A percentile compares a stretch with the other conserved stretches of the same genome.
These are phyloP conservation scores for Cyclaneusma minus DNA, from an alignment of 2,329 filamentous ascomycete genomes.

Conservation along the genomic window DNA sequence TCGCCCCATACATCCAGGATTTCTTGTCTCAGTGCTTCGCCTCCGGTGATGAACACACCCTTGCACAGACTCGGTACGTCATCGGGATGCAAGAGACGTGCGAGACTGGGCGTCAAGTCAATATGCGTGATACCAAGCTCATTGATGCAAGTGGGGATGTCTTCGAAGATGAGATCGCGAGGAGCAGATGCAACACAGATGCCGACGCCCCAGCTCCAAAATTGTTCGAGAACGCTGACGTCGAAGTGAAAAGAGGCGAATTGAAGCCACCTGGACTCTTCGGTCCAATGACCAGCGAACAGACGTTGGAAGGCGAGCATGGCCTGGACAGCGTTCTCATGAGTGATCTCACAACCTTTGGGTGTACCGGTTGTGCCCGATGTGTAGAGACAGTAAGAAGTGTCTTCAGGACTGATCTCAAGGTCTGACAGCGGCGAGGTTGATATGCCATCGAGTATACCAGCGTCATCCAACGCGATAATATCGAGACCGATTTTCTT, in stretches of 20 bases:
- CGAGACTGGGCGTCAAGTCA: slow-evolving; percentile 79
- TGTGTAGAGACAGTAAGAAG: slow-evolving; percentile 20
- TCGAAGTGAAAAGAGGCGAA: slow-evolving; percentile 94
- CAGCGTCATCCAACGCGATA: slow-evolving; percentile 14
- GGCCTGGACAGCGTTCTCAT: slow-evolving; percentile 77
- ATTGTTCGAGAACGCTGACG: slow-evolving; percentile 84
- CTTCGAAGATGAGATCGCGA: slow-evolving; percentile 72
- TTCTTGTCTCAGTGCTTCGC: slow-evolving; percentile 76
- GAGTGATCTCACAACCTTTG: slow-evolving; percentile 59
- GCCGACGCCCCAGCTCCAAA: slow-evolving; percentile 88
- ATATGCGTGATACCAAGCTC: slow-evolving; percentile 71
- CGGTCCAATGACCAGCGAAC: slow-evolving; percentile 60
- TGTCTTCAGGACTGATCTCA: slow-evolving; percentile 12
- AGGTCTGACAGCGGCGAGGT: slow-evolving; percentile 12
- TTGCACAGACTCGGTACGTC: slow-evolving; percentile 66
- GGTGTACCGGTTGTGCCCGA: slow-evolving; percentile 22
- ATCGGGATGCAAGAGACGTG: slow-evolving; percentile 60
- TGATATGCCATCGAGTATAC: slow-evolving; percentile 5
- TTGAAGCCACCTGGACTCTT: slow-evolving; percentile 67
- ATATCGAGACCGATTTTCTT: slow-evolving; percentile 9
- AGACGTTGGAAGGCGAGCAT: slow-evolving; percentile 75
- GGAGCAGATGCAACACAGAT: slow-evolving; percentile 73
- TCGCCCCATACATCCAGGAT: slow-evolving; percentile 78
- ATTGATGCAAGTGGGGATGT: slow-evolving; percentile 59
- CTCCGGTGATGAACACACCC: slow-evolving; percentile 87